Evolutionary conservation across 2,329 filamentous ascomycete species (phyloP), one percentile per base, ranked within the genome.

Genomic region (Aspergillus sojae): DNA sequence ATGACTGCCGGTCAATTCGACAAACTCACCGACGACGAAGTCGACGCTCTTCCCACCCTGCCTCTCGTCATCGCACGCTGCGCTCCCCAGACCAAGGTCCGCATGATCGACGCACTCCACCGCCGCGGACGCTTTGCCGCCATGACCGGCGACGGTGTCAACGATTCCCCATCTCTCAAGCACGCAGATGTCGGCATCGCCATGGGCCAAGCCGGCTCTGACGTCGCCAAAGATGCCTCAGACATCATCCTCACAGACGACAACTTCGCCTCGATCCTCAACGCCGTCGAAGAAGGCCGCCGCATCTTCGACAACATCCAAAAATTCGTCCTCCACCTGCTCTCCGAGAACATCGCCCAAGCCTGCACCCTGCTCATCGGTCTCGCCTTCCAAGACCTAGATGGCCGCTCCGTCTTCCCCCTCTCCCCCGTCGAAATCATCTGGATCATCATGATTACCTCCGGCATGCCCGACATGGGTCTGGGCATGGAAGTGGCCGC

Each of bases 361-460:
- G 92, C 93, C 14, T 89, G 90, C 65, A 88, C 92, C 1, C 82
- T 96, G 16, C 87, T 96, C 55, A 88, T 92, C 36, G 92, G 92
- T 57, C 85, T 96, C 4, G 90, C 85, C 0, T 94, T 95, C 80
- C 89, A 92, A 71, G 92, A 96, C 72, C 65, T 76, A 4, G 80
- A 83, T 14, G 84, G 85, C 6, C 84, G 90, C 62, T 94, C 91
- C 0, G 91, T 95, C 16, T 96, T 95, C 77, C 92, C 92, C 10
- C 85, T 95, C 48, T 88, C 91, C 1, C 92, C 92, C 1, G 86
- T 96, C 16, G 89, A 95, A 72, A 94, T 96, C 66, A 85, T 96
- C 65, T 96, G 92, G 92, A 91, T 96, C 76, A 96, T 95, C 78
- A 93, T 96, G 90, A 86, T 94, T 58, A 96, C 92, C 0, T 94